Evolutionary conservation across 169 alveolate species (phyloP), one percentile per base, ranked within the genome.

Genomic region (Babesia bigemina): DNA sequence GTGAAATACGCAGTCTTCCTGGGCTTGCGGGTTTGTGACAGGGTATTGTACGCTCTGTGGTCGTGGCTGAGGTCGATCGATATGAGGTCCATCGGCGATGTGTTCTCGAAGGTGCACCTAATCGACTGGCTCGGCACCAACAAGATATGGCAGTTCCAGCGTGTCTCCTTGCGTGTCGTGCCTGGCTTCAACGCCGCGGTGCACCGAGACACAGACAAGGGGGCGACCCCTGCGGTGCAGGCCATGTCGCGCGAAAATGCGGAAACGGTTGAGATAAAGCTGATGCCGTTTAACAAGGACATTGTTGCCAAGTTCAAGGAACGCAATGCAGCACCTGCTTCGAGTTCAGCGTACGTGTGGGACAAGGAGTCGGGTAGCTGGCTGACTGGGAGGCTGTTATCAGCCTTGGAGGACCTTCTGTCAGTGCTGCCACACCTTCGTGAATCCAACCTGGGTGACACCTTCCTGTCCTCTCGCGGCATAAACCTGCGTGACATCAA

Each of bases 281-380:
- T 81, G 48, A 19, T 72, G 14, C 88, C 88, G 12, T 81, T 58
- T 73, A 81, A 81, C 70, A 81, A 72, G 63, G 88, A 63, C 36
- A 29, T 81, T 11, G 61, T 81, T 11, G 47, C 84, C 7, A 50
- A 33, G 61, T 81, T 81, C 45, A 81, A 81, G 58, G 78, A 62
- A 44, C 62, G 85, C 10, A 70, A 60, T 16, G 49, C 57, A 26
- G 39, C 70, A 4, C 28, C 11, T 12, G 26, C 36, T 0, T 14
- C 24, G 24, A 36, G 29, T 10, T 13, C 26, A 16, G 22, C 61
- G 6, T 81, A 81, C 52, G 48, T 29, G 19, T 81, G 88, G 88
- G 59, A 81, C 33, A 71, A 81, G 39, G 61, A 29, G 12, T 16
- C 45, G 16, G n/a, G 29, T 9, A 47, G 26, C 36, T 81, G 88